Evolutionary conservation across 2,329 filamentous ascomycete genomes (phyloP).

Genomic region (Sporothrix pallida): DNA sequence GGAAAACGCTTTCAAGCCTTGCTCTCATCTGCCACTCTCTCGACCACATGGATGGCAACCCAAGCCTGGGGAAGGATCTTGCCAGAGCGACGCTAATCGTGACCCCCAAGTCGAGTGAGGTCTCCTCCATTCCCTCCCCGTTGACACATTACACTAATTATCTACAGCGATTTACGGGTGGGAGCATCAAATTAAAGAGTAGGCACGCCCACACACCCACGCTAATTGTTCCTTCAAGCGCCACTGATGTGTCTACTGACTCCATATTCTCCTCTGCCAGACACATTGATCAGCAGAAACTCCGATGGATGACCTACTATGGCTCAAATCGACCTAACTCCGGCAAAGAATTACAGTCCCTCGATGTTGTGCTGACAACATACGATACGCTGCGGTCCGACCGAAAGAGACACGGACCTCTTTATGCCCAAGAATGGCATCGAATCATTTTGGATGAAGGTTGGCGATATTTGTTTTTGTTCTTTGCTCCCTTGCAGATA

Average conservation of each 20-base stretch:
- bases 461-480: conserved; percentile 8
- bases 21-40: conserved; percentile 17
- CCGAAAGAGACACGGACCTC: not conserved
- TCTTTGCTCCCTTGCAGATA: not conserved
- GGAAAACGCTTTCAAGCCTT: conserved; percentile 22
- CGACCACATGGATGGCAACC: conserved; percentile 12
- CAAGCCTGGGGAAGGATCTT: conserved; percentile 6
- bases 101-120: conserved; percentile 9
- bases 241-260: not conserved
- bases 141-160: not conserved
- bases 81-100: conserved; percentile 12
- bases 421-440: not conserved
- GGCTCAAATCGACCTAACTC: not conserved
- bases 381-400: conserved; percentile 19
- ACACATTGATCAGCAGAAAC: conserved; percentile 3
- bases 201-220: not conserved
- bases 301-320: conserved; percentile 23
- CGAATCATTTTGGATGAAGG: conserved; percentile 16
- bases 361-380: conserved; percentile 15
- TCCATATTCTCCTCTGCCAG: not conserved
- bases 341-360: not conserved
- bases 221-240: conserved; percentile 5
- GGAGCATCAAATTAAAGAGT: conserved; percentile 15
- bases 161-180: conserved; percentile 16
- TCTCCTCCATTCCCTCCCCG: not conserved